phyloP scores from a whole-genome alignment of 2,329 filamentous ascomycete species.

The Zelopaecilomyces penicillatus region DNA sequence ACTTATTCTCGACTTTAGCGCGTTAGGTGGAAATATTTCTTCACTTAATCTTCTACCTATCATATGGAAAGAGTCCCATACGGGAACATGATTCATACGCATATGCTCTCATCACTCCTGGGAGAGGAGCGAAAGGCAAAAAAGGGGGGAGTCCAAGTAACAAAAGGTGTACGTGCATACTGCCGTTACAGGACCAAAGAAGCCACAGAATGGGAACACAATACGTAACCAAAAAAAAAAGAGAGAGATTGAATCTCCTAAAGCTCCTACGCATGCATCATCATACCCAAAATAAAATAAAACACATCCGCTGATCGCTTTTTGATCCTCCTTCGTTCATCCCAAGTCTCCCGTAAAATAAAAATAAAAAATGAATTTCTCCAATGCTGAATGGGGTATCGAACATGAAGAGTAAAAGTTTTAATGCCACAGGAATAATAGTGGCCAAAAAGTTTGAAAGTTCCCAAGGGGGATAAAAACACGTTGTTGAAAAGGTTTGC shows the following conservation, averaged over 20 bases:
- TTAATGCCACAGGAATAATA: background rate
- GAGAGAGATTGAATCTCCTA: background rate
- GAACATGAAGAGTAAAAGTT: constrained; percentile 8
- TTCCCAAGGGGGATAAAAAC: too few relatives aligned
- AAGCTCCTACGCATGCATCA: constrained; percentile 9
- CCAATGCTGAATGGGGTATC: constrained; percentile 13
- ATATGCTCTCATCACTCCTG: constrained; percentile 1
- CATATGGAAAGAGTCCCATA: constrained; percentile 1
- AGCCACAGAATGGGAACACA: background rate
- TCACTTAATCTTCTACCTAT: background rate
- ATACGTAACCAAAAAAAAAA: background rate
- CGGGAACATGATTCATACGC: constrained; percentile 5
- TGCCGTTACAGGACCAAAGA: background rate
- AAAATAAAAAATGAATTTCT: constrained; percentile 13
- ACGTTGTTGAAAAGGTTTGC: background rate
- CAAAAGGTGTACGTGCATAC: background rate
- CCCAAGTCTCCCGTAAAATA: constrained; percentile 3
- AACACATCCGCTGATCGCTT: background rate
- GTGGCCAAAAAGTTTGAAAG: background rate
- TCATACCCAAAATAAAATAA: constrained; percentile 1
- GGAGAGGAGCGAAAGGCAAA: background rate
- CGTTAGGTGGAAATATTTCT: too few relatives aligned
- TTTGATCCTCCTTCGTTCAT: background rate
- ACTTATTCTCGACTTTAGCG: too few relatives aligned
- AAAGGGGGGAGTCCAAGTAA: too few relatives aligned